Evolutionary conservation across 345 rosid genomes (phyloP).

Genomic region (Populus ilicifolia): DNA sequence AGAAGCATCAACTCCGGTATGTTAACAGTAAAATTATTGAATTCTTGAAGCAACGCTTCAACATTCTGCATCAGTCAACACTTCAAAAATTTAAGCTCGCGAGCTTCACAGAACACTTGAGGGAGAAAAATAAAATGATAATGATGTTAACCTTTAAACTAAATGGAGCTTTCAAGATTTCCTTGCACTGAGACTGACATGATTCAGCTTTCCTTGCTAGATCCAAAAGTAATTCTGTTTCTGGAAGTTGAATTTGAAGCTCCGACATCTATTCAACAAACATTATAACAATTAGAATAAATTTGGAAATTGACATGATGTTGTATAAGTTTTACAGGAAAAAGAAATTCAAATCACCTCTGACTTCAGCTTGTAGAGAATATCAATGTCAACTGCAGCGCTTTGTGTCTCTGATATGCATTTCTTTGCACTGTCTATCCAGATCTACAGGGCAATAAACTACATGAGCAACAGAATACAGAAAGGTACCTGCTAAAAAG

Average conservation of each 20-base stretch:
- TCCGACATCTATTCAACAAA: constrained; percentile 48
- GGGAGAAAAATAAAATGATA: not conserved
- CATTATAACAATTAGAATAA: constrained; percentile 12
- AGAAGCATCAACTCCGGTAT: constrained; percentile 68
- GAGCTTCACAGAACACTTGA: not conserved
- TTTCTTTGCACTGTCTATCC: constrained; percentile 48
- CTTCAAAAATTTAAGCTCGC: not conserved
- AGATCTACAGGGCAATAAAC: constrained; percentile 43
- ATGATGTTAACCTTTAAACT: constrained; percentile 46
- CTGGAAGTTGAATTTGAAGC: constrained; percentile 70
- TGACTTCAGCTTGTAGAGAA: constrained; percentile 64
- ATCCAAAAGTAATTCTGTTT: constrained; percentile 50
- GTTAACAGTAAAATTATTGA: constrained; percentile 42
- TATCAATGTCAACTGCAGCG: constrained; percentile 47
- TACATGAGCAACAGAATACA: constrained; percentile 8
- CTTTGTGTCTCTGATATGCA: constrained; percentile 37
- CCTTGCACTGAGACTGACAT: constrained; percentile 50
- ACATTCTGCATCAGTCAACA: constrained; percentile 45
- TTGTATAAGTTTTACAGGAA: not conserved
- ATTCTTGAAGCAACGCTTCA: constrained; percentile 55
- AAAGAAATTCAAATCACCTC: constrained; percentile 49
- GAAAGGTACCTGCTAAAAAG: not conserved
- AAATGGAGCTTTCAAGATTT: constrained; percentile 48
- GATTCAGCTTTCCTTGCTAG: constrained; percentile 51
- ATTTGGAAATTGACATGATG: constrained; percentile 8